Conservation (phyloP, 2,329 filamentous ascomycete genomes). For the Septoria petroselini region DNA sequence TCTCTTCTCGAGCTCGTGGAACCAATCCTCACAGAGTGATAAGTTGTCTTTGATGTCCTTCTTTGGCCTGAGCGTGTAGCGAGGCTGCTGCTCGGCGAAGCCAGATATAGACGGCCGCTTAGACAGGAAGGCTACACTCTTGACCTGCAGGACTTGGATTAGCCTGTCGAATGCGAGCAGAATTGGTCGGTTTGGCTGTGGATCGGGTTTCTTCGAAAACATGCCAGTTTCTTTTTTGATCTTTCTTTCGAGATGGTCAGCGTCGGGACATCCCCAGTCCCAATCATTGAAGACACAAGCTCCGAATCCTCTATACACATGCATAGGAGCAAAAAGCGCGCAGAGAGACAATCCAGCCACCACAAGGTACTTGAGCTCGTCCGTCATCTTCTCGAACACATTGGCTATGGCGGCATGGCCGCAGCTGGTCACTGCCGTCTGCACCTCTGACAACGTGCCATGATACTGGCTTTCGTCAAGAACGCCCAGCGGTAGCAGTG, state of each 20-base stretch:
- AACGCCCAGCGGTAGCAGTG: constrained; percentile 17
- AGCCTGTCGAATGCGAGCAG: constrained; percentile 21
- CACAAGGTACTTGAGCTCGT: constrained; percentile 19
- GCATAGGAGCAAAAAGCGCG: constrained; percentile 23
- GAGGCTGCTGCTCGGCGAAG: constrained; percentile 18
- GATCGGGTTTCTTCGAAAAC: constrained; percentile 19
- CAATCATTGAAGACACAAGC: constrained; percentile 22
- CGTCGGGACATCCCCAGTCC: constrained; percentile 24
- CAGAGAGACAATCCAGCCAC: constrained; percentile 21
- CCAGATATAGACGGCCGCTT: constrained; percentile 17
- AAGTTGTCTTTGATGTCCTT: constrained; percentile 19
- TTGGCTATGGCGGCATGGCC: constrained; percentile 10
- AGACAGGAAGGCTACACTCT: constrained; percentile 16
- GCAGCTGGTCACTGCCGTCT: constrained; percentile 16
- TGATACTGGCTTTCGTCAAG: constrained; percentile 19
- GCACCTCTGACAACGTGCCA: constrained; percentile 17
- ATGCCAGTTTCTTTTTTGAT: constrained; percentile 20
- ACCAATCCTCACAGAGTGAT: constrained; percentile 16
- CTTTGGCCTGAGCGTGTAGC: constrained; percentile 12
- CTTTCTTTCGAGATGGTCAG: constrained; percentile 17
- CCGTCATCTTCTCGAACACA: constrained; percentile 17
- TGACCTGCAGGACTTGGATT: constrained; percentile 22
- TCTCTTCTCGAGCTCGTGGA: constrained; percentile 18
- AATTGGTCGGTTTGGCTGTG: constrained; percentile 19
- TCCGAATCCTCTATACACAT: constrained; percentile 26